phyloP scores from a whole-genome alignment of 1,284 basidiomycete species.

The Calocybe gambosa region DNA sequence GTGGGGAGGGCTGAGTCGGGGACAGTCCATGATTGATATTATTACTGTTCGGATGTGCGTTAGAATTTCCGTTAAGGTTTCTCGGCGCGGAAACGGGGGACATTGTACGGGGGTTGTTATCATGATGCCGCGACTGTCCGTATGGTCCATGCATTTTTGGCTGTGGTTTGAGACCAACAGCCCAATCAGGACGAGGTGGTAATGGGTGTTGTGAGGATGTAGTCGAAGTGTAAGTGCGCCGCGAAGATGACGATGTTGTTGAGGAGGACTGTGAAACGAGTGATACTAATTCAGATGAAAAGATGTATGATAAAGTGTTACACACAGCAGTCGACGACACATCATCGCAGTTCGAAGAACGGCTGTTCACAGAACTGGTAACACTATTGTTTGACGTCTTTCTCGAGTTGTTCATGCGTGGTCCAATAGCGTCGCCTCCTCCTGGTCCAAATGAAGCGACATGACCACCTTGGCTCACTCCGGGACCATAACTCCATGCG shows the following conservation, averaged over 20 bases:
- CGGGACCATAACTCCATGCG: slow-evolving; percentile 67
- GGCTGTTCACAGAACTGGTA: slow-evolving; percentile 43
- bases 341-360: slow-evolving; percentile 64
- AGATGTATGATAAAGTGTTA: slow-evolving; percentile 9
- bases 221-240: slow-evolving; percentile 65
- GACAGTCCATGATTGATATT: slow-evolving; percentile 11
- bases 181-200: slow-evolving; percentile 78
- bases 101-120: slow-evolving; percentile 28
- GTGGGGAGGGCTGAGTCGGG: slow-evolving; percentile 32
- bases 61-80: slow-evolving; percentile 25
- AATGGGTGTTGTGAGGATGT: slow-evolving; percentile 72
- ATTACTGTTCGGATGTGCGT: slow-evolving; percentile 17
- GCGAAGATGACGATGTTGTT: slow-evolving; percentile 71
- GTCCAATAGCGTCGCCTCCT: slow-evolving; percentile 49
- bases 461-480: slow-evolving; percentile 40
- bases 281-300: not conserved
- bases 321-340: slow-evolving; percentile 68
- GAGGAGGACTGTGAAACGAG: slow-evolving; percentile 50
- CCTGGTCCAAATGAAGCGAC: slow-evolving; percentile 22
- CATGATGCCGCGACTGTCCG: slow-evolving; percentile 37
- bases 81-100: slow-evolving; percentile 32
- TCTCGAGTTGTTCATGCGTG: slow-evolving; percentile 51
- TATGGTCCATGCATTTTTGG: slow-evolving; percentile 46
- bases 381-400: slow-evolving; percentile 45
- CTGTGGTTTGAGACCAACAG: slow-evolving; percentile 71